These are phyloP conservation scores for Passiflora organensis DNA, from an alignment of 345 rosid genomes.

Conservation along the genomic window DNA sequence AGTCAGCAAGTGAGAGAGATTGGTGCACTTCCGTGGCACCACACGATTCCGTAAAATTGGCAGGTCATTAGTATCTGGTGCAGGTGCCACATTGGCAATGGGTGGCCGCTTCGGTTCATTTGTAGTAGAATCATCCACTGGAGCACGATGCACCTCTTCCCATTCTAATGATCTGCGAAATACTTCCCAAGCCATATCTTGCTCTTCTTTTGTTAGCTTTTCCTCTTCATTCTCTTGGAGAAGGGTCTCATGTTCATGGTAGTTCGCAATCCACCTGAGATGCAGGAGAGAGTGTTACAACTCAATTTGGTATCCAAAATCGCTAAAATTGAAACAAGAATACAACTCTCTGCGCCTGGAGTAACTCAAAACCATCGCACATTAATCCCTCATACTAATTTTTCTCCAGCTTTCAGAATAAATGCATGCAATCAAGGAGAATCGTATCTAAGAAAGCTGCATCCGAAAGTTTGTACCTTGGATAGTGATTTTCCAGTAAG, in stretches of 20 bases:
- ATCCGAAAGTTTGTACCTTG: slow-evolving; percentile 43
- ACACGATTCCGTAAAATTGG: slow-evolving; percentile 43
- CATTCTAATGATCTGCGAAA: slow-evolving; percentile 62
- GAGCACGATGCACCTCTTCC: slow-evolving; percentile 84
- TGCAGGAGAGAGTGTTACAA: slow-evolving; percentile 9
- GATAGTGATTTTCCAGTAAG: slow-evolving; percentile 67
- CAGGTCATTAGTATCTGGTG: slow-evolving; percentile 24
- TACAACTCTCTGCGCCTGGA: neutral
- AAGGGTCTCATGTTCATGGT: slow-evolving; percentile 96
- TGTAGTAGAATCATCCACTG: slow-evolving; percentile 54
- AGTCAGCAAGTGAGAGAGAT: slow-evolving; percentile 73
- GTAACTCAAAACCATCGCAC: too few species aligned
- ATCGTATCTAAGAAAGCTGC: too few species aligned
- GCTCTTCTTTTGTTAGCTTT: slow-evolving; percentile 93
- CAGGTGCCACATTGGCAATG: slow-evolving; percentile 16
- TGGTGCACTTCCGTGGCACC: slow-evolving; percentile 68
- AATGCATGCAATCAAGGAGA: too few species aligned
- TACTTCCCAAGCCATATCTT: slow-evolving; percentile 99
- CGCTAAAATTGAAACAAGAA: neutral
- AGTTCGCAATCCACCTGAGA: slow-evolving; percentile 83
- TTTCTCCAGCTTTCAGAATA: too few species aligned
- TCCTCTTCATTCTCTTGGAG: slow-evolving; percentile 99
- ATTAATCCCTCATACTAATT: too few species aligned
- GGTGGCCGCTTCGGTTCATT: slow-evolving; percentile 38
- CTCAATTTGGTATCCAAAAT: neutral